A percentile compares a stretch with the other conserved stretches of the same genome.
Conservation (phyloP, 176 grass and related monocot genomes). For the Hordeum marinum region DNA sequence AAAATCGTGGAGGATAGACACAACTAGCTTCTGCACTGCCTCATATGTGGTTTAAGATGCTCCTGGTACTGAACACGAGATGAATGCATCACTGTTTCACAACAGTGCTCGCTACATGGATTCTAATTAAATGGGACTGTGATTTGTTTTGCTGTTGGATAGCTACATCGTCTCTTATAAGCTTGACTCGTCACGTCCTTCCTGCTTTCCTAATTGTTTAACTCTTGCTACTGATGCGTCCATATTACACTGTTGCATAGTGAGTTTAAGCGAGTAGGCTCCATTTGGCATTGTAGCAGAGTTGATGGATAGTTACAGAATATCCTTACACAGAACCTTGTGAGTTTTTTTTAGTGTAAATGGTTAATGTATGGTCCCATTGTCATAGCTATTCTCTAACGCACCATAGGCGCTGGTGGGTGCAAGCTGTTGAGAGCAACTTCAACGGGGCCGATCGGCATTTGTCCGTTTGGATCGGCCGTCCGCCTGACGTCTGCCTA, state of each 20-base stretch:
- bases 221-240: background rate
- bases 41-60: constrained; percentile 39
- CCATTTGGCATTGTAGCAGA: background rate
- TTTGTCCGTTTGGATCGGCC: too few relatives aligned
- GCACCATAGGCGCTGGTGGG: background rate
- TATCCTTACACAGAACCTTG: background rate
- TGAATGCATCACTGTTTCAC: constrained; percentile 16
- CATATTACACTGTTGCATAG: background rate
- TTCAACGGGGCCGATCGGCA: too few relatives aligned
- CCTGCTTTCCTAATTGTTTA: background rate
- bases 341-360: background rate
- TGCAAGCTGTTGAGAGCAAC: background rate
- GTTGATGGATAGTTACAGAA: background rate
- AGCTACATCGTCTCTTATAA: background rate
- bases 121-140: background rate
- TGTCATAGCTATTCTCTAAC: background rate
- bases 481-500: too few relatives aligned
- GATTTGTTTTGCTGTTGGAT: background rate
- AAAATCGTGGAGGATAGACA: constrained; percentile 10
- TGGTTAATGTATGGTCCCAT: background rate
- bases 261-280: background rate
- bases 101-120: background rate
- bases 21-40: constrained; percentile 4
- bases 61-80: constrained; percentile 4
- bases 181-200: background rate